Percentiles rank a stretch among this genome's conserved stretches.
phyloP scores from a whole-genome alignment of 2,329 filamentous ascomycete genomes.

The Coniella vitis region DNA sequence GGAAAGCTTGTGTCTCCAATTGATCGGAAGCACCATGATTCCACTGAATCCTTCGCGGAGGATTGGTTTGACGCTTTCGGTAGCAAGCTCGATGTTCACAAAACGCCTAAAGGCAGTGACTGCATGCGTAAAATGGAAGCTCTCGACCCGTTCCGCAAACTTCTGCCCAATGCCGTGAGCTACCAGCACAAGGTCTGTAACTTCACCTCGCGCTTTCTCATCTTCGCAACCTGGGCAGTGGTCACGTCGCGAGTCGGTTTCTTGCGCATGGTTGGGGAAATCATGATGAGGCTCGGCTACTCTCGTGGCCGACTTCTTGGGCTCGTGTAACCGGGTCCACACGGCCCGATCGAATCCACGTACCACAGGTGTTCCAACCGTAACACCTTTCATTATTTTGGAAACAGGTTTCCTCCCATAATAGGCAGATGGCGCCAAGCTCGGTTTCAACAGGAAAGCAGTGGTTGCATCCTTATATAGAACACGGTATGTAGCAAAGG shows the following conservation, averaged over 20 bases:
- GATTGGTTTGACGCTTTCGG: conserved; percentile 64
- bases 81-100: conserved; percentile 77
- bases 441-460: conserved; percentile 83
- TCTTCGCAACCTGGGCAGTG: conserved; percentile 46
- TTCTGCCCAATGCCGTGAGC: conserved; percentile 97
- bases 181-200: conserved; percentile 83
- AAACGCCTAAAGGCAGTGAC: conserved; percentile 85
- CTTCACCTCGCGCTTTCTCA: conserved; percentile 58
- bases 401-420: conserved; percentile 74
- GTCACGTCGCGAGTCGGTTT: conserved; percentile 11
- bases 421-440: conserved; percentile 75
- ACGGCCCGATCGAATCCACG: conserved; percentile 74
- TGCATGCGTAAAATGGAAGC: conserved; percentile 93
- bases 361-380: conserved; percentile 80
- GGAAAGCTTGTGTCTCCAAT: conserved; percentile 84
- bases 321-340: conserved; percentile 68
- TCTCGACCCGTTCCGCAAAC: conserved; percentile 87
- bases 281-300: conserved; percentile 21
- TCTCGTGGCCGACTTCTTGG: conserved; percentile 24
- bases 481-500: conserved; percentile 71
- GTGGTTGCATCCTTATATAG: conserved; percentile 73
- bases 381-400: conserved; percentile 76
- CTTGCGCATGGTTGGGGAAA: conserved; percentile 12
- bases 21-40: conserved; percentile 89
- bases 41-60: conserved; percentile 74